These are phyloP conservation scores for Stereum hirsutum DNA, from an alignment of 1,284 basidiomycete genomes.

Conservation along the genomic window DNA sequence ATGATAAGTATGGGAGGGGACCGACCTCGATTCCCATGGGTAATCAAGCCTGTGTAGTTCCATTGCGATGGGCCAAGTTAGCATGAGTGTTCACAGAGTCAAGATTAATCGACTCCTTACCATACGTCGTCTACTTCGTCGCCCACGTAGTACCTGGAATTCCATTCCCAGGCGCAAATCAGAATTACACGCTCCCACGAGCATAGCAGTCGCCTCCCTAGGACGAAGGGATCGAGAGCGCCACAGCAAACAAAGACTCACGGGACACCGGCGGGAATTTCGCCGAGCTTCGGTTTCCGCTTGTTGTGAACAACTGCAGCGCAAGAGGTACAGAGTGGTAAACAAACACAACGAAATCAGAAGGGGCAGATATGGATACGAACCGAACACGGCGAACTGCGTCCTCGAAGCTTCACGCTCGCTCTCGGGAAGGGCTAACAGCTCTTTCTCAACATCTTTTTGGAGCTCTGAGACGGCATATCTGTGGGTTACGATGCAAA, in stretches of 20 bases:
- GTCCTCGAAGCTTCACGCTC: constrained; percentile 72
- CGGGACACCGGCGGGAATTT: constrained; percentile 58
- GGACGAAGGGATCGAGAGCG: neutral
- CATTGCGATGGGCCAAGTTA: constrained; percentile 5
- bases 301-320: constrained; percentile 98
- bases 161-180: neutral
- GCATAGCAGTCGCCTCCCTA: no score
- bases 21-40: constrained; percentile 75
- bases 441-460: constrained; percentile 77
- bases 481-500: no score
- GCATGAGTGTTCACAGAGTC: constrained; percentile 1
- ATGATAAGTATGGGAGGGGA: constrained; percentile 10
- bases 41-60: constrained; percentile 74
- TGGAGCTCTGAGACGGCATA: constrained; percentile 84
- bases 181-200: neutral
- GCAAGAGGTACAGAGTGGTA: no score
- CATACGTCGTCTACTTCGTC: constrained; percentile 51
- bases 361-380: no score
- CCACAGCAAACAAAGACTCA: constrained; percentile 26
- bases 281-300: constrained; percentile 73
- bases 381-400: constrained; percentile 84
- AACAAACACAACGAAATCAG: no score
- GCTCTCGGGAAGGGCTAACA: constrained; percentile 50
- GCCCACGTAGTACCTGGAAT: constrained; percentile 62
- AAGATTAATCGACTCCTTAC: constrained; percentile 17